Evolutionary conservation across 1,284 basidiomycete species (phyloP).

Genomic region (Irpex rosettiformis): DNA sequence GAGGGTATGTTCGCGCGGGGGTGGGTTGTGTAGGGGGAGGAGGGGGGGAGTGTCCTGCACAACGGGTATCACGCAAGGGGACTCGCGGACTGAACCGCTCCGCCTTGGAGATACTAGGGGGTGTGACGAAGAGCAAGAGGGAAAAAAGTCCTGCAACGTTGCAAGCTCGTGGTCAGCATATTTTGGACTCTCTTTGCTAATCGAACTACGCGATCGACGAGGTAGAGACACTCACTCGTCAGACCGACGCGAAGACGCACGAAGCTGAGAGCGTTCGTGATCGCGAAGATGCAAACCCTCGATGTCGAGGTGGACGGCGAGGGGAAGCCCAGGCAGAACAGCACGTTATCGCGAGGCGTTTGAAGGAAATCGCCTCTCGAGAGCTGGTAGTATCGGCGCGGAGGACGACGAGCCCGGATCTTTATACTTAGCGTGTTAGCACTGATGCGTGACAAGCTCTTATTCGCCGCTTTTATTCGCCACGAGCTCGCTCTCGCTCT

Average conservation of each 20-base stretch:
- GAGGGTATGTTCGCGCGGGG: too few species aligned
- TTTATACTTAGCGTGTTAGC: constrained; percentile 19
- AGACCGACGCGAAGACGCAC: constrained; percentile 1
- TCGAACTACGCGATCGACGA: constrained; percentile 4
- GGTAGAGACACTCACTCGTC: constrained; percentile 6
- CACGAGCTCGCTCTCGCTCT: too few species aligned
- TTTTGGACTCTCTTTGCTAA: neutral
- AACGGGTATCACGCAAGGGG: neutral
- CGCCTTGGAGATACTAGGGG: neutral
- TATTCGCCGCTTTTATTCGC: too few species aligned
- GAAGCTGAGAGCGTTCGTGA: constrained; percentile 8
- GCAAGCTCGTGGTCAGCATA: neutral
- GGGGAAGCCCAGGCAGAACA: constrained; percentile 6
- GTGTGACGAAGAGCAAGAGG: constrained; percentile 1
- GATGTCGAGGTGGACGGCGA: constrained; percentile 9
- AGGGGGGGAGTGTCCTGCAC: neutral
- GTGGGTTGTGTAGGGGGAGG: neutral
- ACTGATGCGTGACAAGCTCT: constrained; percentile 17
- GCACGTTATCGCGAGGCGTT: constrained; percentile 16
- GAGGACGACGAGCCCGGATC: constrained; percentile 19
- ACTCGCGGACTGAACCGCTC: constrained; percentile 3
- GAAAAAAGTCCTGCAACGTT: constrained; percentile 3
- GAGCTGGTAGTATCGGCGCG: constrained; percentile 16
- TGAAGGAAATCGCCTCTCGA: constrained; percentile 11
- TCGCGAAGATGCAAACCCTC: constrained; percentile 1